Evolutionary conservation across 352 stramenopile species (phyloP), one percentile per base, ranked within the genome.

Genomic region (Globisporangium mamillatum): DNA sequence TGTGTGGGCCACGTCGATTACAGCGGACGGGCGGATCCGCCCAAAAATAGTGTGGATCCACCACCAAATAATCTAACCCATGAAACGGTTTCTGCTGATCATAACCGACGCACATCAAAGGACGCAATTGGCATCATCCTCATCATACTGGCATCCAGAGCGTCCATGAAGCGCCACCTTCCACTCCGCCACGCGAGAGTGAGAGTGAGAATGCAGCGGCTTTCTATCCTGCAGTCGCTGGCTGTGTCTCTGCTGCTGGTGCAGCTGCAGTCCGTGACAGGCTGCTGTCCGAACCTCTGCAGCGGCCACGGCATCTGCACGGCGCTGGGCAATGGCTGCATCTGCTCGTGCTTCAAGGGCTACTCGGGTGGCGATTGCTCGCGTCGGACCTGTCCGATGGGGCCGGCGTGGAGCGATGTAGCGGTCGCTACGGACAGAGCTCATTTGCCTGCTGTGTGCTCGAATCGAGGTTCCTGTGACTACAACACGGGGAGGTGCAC

Each of bases 281-380:
- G 70, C 53, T 86, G 76, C 73, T 94, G 86, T 36, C 82, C 84
- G 41, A 92, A 90, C 63, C 68, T 52, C 20, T 92, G 84, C 67
- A 92, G 72, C 48, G 77, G 78, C 20, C 76, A 87, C 34, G 86
- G 84, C 36, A 79, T 76, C n/a, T 94, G 86, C 75, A 84, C 72
- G 4, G 75, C 71, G 55, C 65, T 62, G 5, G 84, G 86, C 66
- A 92, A 90, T 57, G 84, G 84, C 64, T 94, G 86, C 73, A 20
- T 83, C 32, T 97, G 83, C 64, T 66, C 76, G 57, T 98, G 91
- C 74, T 97, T 95, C 68, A 81, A 82, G 57, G 89, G 91, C 27
- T 98, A 90, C 75, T 77, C 68, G 8, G 93, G 91, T 24, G 85
- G 86, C n/a, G 95, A 98, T 77, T 98, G 95, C 82, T 98, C 93